phyloP scores from a whole-genome alignment of 768 basidiomycete genomes.

The Stropharia rugosoannulata region DNA sequence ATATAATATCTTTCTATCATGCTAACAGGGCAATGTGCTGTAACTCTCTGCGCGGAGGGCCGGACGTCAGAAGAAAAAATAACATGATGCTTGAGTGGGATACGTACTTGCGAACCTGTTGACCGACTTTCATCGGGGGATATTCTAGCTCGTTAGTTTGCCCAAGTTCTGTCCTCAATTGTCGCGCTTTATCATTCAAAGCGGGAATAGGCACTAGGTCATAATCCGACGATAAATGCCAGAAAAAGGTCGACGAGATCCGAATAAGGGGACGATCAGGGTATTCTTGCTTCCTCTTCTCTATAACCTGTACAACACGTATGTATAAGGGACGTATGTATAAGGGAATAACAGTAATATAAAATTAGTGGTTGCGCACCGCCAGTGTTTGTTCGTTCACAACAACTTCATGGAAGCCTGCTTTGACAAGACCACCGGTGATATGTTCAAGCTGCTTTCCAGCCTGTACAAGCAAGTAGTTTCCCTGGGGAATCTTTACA shows the following conservation, averaged over 20 bases:
- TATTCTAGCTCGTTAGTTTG: conserved; percentile 51
- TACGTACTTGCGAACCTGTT: conserved; percentile 80
- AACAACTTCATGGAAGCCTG: conserved; percentile 94
- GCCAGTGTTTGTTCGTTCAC: conserved; percentile 78
- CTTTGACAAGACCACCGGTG: conserved; percentile 81
- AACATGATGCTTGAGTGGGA: background rate
- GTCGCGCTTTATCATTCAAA: conserved; percentile 48
- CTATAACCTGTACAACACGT: conserved; percentile 50
- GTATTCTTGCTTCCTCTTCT: conserved; percentile 50
- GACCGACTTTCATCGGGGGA: conserved; percentile 81
- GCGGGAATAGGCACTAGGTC: conserved; percentile 66
- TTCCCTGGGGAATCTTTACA: conserved; percentile 81
- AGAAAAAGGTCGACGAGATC: conserved; percentile 97
- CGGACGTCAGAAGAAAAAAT: background rate
- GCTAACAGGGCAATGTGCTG: conserved; percentile 81
- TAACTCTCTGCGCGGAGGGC: conserved; percentile 55
- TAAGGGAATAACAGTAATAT: background rate
- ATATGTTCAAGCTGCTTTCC: conserved; percentile 94
- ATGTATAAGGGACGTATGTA: conserved; percentile 1
- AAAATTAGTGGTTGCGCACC: conserved; percentile 36
- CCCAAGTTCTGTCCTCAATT: conserved; percentile 39
- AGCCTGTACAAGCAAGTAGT: conserved; percentile 88
- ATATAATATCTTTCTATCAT: conserved; percentile 28
- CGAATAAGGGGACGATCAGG: conserved; percentile 86
- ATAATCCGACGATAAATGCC: conserved; percentile 87